A percentile compares a stretch with the other conserved stretches of the same genome.
phyloP scores from a whole-genome alignment of 2,329 filamentous ascomycete genomes.

The Cordyceps fumosorosea region DNA sequence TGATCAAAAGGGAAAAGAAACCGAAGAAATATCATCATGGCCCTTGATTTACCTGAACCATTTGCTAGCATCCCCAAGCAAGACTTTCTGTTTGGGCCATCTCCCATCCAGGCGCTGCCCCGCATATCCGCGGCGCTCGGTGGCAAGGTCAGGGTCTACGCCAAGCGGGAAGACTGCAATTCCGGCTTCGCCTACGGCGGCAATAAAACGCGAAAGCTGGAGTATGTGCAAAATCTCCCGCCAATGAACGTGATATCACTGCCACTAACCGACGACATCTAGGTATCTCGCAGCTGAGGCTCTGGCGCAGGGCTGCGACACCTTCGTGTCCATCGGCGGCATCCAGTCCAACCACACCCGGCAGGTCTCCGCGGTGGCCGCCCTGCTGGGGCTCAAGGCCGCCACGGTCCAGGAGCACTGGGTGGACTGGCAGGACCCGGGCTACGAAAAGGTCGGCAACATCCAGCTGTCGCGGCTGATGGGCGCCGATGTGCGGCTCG shows the following conservation, averaged over 20 bases:
- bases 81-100: constrained; percentile 58
- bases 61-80: constrained; percentile 58
- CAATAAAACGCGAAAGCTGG: constrained; percentile 64
- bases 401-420: constrained; percentile 59
- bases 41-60: constrained; percentile 47
- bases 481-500: constrained; percentile 56
- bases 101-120: constrained; percentile 60
- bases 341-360: constrained; percentile 66
- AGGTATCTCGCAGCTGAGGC: constrained; percentile 62
- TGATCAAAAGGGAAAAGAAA: not conserved
- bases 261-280: not conserved
- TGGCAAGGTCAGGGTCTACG: constrained; percentile 56
- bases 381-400: constrained; percentile 48
- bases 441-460: constrained; percentile 61
- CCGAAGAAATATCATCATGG: constrained; percentile 17
- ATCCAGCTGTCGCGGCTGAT: constrained; percentile 64
- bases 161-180: constrained; percentile 67
- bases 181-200: constrained; percentile 61
- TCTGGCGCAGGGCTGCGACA: constrained; percentile 48
- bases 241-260: not conserved
- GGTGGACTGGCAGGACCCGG: constrained; percentile 55
- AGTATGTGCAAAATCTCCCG: constrained; percentile 33
- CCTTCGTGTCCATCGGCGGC: constrained; percentile 60
- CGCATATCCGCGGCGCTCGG: constrained; percentile 57
- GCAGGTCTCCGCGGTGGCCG: constrained; percentile 57